phyloP scores from a whole-genome alignment of 2,329 filamentous ascomycete genomes.

The Orbilia javanica region DNA sequence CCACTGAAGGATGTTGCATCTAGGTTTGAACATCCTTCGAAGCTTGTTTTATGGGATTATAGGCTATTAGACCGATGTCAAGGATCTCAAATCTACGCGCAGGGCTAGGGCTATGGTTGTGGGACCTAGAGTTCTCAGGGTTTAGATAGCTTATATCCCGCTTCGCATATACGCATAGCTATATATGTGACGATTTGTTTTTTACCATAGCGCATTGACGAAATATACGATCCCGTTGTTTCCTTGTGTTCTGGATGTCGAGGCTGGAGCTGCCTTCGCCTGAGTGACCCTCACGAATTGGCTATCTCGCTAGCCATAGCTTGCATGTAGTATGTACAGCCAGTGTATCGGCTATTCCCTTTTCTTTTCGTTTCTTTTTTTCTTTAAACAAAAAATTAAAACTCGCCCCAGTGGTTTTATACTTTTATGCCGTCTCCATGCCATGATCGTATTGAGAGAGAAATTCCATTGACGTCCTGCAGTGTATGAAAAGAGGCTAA shows the following conservation, averaged over 20 bases:
- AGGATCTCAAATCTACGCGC: neutral
- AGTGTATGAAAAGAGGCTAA: neutral
- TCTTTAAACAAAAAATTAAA: neutral
- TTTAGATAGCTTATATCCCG: neutral
- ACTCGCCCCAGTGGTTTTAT: neutral
- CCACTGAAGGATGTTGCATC: neutral
- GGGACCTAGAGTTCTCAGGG: neutral
- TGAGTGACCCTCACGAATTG: constrained; percentile 18
- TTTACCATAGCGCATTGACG: neutral
- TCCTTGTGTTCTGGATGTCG: neutral
- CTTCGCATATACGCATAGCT: neutral
- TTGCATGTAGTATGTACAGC: constrained; percentile 39
- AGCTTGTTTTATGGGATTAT: neutral
- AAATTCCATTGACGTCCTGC: neutral
- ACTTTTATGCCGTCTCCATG: neutral
- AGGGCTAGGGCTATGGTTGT: neutral
- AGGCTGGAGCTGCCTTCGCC: constrained; percentile 1
- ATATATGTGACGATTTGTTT: neutral
- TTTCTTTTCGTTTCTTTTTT: neutral
- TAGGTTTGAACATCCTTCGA: neutral
- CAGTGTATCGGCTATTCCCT: constrained; percentile 1
- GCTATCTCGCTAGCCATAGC: constrained; percentile 19
- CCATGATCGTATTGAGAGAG: neutral
- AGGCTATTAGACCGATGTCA: neutral
- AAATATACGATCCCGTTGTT: neutral